These are phyloP conservation scores for Eucalyptus coolabah DNA, from an alignment of 345 rosid species.

Conservation along the genomic window DNA sequence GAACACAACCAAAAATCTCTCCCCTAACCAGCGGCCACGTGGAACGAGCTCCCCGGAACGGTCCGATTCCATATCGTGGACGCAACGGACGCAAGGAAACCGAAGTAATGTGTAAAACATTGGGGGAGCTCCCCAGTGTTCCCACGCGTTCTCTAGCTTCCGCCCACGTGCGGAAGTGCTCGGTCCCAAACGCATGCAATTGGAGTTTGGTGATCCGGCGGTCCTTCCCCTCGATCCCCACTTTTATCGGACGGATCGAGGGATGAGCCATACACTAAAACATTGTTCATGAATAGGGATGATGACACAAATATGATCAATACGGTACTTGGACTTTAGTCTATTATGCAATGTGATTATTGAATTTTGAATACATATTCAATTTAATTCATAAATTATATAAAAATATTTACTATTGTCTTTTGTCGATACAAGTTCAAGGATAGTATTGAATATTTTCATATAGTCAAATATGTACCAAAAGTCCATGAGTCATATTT, in stretches of 20 bases:
- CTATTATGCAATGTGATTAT: fast-evolving
- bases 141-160: background rate
- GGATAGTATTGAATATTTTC: fast-evolving
- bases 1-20: background rate
- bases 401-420: fast-evolving
- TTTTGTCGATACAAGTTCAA: fast-evolving
- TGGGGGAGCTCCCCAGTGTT: background rate
- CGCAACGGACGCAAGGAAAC: background rate
- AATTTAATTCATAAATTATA: too few species aligned
- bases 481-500: too few species aligned
- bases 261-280: too few species aligned
- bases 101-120: background rate
- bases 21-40: background rate
- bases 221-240: background rate
- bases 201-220: background rate
- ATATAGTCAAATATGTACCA: fast-evolving
- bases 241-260: background rate
- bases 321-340: fast-evolving
- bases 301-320: too few species aligned
- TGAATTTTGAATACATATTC: fast-evolving
- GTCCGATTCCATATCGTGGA: background rate
- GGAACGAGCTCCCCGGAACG: background rate
- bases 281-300: too few species aligned
- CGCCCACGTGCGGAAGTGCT: background rate
- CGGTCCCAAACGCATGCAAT: background rate